A percentile compares a stretch with the other conserved stretches of the same genome.
These are phyloP conservation scores for Apiospora pterosperma DNA, from an alignment of 2,329 filamentous ascomycete genomes.

Conservation along the genomic window DNA sequence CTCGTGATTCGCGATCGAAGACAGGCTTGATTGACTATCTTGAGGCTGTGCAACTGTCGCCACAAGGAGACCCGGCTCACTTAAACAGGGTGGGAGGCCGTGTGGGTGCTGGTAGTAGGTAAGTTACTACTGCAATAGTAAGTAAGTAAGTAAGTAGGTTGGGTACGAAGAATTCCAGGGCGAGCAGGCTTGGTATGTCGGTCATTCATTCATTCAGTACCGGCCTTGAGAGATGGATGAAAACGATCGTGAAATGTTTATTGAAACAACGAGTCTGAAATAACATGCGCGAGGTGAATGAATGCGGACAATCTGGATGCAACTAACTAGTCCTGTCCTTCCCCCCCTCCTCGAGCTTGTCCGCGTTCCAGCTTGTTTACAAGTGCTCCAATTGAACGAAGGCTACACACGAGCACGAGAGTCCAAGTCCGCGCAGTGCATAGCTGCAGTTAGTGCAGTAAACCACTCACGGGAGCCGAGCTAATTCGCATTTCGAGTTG, in stretches of 20 bases:
- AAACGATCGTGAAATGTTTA: background rate
- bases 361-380: slow-evolving; percentile 2
- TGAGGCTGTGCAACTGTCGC: slow-evolving; percentile 10
- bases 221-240: background rate
- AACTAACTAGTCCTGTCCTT: background rate
- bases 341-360: background rate
- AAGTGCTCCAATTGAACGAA: background rate
- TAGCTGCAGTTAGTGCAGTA: background rate
- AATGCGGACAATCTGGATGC: background rate
- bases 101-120: background rate
- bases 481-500: background rate
- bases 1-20: slow-evolving; percentile 10
- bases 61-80: background rate
- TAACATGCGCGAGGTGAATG: background rate
- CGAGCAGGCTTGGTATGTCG: background rate
- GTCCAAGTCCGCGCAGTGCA: background rate
- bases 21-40: slow-evolving; percentile 8
- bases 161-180: background rate
- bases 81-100: background rate
- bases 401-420: background rate
- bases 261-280: background rate
- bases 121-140: too few relatives aligned
- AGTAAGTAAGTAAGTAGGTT: too few relatives aligned
- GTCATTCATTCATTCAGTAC: background rate
- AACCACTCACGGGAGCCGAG: background rate